A percentile compares a stretch with the other conserved stretches of the same genome.
These are phyloP conservation scores for Aspergillus awamori DNA, from an alignment of 2,329 filamentous ascomycete genomes.

Conservation along the genomic window DNA sequence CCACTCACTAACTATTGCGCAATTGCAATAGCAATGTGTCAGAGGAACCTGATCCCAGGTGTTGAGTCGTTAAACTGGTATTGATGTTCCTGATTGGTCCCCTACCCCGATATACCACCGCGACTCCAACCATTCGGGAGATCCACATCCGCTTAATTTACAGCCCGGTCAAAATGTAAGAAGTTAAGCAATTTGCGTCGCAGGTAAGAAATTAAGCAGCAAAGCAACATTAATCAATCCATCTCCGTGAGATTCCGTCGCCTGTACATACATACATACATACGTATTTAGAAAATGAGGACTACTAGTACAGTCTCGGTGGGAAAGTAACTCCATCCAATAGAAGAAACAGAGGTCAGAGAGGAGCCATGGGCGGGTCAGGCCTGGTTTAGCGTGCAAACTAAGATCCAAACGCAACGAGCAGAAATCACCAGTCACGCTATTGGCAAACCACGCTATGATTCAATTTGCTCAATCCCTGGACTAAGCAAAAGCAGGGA, in stretches of 20 bases:
- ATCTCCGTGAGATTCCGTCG: too few relatives aligned
- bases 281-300: too few relatives aligned
- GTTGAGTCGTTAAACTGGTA: background rate
- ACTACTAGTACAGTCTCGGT: too few relatives aligned
- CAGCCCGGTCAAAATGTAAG: background rate
- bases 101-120: constrained; percentile 3
- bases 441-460: constrained; percentile 7
- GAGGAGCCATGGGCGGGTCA: background rate
- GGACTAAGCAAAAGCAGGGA: constrained; percentile 9
- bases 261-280: too few relatives aligned
- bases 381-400: background rate
- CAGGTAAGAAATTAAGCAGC: too few relatives aligned
- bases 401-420: background rate
- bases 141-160: background rate
- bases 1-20: background rate
- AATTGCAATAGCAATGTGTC: background rate
- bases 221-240: too few relatives aligned
- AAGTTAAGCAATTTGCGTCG: too few relatives aligned
- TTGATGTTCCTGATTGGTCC: background rate
- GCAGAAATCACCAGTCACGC: background rate
- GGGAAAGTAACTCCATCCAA: background rate
- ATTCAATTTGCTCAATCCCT: constrained; percentile 13
- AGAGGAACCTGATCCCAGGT: background rate
- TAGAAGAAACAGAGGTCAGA: background rate
- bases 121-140: background rate